Conservation (phyloP, 371 early-diverging fungal genomes). For the Dichotomocladium elegans region DNA sequence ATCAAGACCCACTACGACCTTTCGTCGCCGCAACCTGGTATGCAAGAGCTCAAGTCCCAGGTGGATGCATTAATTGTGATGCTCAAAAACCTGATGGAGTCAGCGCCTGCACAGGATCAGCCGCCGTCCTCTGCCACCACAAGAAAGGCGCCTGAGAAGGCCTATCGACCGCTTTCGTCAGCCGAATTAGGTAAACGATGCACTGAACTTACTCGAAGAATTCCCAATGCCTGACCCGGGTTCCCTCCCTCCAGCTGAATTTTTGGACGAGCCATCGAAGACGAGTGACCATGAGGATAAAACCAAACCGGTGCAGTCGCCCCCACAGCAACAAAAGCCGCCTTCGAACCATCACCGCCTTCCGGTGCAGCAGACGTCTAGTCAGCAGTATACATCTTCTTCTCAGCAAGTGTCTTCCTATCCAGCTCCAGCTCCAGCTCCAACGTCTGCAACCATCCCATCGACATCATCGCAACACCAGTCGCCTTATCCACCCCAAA, state of each 20-base stretch:
- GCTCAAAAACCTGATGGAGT: background rate
- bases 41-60: background rate
- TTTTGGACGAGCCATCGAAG: conserved; percentile 9
- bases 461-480: conserved; percentile 8
- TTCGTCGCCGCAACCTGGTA: too few species aligned
- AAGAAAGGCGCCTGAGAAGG: conserved; percentile 7
- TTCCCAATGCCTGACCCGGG: background rate
- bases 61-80: background rate
- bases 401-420: background rate
- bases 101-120: background rate
- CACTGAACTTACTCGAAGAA: too few species aligned
- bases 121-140: background rate
- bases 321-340: conserved; percentile 4
- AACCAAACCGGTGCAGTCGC: background rate
- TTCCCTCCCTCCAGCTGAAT: conserved; percentile 5
- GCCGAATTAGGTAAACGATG: conserved; percentile 16
- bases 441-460: conserved; percentile 6
- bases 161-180: conserved; percentile 14
- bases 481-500: background rate
- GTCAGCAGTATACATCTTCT: background rate
- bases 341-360: background rate
- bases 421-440: background rate
- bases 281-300: background rate
- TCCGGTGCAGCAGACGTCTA: background rate
- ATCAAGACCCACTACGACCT: too few species aligned